Percentiles rank a stretch among this genome's conserved stretches.
Conservation (phyloP, 192 early-diverging fungal genomes). For the Coemansia sp. region DNA sequence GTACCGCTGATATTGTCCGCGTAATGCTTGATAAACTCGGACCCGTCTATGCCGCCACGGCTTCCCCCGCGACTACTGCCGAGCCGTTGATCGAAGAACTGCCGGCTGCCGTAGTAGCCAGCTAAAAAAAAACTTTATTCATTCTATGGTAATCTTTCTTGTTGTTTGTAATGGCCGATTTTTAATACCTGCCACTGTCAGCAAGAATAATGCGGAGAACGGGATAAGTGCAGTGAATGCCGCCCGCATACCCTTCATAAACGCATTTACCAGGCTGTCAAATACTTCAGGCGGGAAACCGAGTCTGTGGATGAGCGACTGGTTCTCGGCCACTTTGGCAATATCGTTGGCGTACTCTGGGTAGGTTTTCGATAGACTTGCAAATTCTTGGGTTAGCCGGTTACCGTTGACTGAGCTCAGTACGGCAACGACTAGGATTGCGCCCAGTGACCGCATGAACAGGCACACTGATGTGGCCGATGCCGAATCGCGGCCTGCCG, state of each 20-base stretch:
- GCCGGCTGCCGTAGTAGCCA: conserved; percentile 17
- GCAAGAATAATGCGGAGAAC: conserved; percentile 33
- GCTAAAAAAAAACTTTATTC: background rate
- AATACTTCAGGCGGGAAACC: conserved; percentile 28
- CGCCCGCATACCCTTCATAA: conserved; percentile 45
- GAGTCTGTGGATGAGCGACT: conserved; percentile 39
- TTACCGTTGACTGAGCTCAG: conserved; percentile 25
- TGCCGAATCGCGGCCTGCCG: conserved; percentile 16
- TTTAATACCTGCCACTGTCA: conserved; percentile 18
- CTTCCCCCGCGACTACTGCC: background rate
- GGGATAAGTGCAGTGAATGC: conserved; percentile 46
- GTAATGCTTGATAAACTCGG: conserved; percentile 62
- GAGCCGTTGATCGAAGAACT: conserved; percentile 4
- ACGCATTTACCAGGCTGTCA: conserved; percentile 31
- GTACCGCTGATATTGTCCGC: conserved; percentile 61
- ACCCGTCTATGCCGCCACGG: conserved; percentile 41
- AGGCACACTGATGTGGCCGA: conserved; percentile 18
- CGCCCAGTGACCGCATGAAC: conserved; percentile 24
- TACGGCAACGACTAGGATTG: conserved; percentile 23
- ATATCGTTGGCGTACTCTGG: conserved; percentile 18
- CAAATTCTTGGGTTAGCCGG: conserved; percentile 8
- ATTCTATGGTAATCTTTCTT: conserved; percentile 21
- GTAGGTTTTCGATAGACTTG: background rate
- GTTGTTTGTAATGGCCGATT: conserved; percentile 23
- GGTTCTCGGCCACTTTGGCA: conserved; percentile 9